phyloP scores from a whole-genome alignment of 208 protist species.

The Acanthamoeba culbertsoni region DNA sequence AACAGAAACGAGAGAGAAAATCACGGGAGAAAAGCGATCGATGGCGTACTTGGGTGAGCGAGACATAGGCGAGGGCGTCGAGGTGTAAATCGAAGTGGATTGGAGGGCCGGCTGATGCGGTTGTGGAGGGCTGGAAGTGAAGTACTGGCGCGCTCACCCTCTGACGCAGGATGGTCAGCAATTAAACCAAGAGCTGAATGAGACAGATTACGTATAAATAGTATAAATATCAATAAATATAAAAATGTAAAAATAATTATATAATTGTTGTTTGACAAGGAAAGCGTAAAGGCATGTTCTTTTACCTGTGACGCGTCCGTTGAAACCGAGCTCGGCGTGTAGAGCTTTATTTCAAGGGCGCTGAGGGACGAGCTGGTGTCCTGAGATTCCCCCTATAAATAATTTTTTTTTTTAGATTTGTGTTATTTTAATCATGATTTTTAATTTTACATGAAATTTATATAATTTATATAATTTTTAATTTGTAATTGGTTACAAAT shows the following conservation, averaged over 20 bases:
- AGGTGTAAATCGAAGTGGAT: background rate
- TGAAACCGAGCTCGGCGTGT: background rate
- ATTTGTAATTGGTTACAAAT: background rate
- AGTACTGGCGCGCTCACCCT: background rate
- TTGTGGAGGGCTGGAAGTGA: background rate
- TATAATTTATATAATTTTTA: background rate
- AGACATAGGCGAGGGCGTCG: background rate
- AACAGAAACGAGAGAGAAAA: background rate
- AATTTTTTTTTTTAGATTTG: background rate
- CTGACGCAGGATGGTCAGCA: background rate
- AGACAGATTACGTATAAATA: no score
- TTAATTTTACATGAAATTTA: background rate
- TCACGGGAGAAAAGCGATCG: background rate
- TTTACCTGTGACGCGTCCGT: background rate
- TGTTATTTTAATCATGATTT: background rate
- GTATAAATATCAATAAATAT: no score
- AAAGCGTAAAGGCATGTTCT: background rate
- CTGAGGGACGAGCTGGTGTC: background rate
- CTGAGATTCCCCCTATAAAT: background rate
- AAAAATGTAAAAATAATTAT: no score
- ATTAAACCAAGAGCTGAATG: background rate
- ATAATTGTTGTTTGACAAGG: no score
- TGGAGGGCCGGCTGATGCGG: background rate
- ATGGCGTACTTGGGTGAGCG: background rate
- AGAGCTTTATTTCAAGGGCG: background rate